Percentiles rank a stretch among this genome's conserved stretches.
Evolutionary conservation across 768 basidiomycete species (phyloP).

Genomic region (Daedalea quercina): DNA sequence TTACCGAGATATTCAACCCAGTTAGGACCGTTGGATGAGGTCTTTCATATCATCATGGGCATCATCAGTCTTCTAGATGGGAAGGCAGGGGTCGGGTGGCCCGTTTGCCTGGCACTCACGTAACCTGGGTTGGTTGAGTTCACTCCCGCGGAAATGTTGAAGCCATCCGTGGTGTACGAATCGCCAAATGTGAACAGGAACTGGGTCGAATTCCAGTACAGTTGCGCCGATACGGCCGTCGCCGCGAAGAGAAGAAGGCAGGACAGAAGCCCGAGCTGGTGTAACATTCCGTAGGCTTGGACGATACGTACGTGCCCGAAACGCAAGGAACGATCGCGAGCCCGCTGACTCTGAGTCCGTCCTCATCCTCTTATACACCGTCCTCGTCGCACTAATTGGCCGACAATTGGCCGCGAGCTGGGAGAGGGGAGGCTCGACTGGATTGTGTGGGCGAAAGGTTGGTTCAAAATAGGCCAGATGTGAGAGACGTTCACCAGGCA

Average conservation of each 20-base stretch:
- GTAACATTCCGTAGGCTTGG: neutral
- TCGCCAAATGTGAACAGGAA: slow-evolving; percentile 59
- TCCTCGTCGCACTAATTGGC: neutral
- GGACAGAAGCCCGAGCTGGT: slow-evolving; percentile 3
- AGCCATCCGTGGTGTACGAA: slow-evolving; percentile 55
- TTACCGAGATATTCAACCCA: slow-evolving; percentile 52
- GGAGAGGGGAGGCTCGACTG: neutral
- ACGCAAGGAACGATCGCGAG: neutral
- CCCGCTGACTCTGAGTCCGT: neutral
- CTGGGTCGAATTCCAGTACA: slow-evolving; percentile 46
- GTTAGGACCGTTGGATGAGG: slow-evolving; percentile 56
- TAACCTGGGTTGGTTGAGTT: slow-evolving; percentile 44
- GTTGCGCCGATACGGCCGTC: slow-evolving; percentile 14
- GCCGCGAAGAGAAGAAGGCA: slow-evolving; percentile 6
- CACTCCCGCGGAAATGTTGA: slow-evolving; percentile 50
- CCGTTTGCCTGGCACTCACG: slow-evolving; percentile 27
- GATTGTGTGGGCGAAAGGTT: neutral
- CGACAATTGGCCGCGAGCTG: neutral
- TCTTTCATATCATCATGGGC: slow-evolving; percentile 29
- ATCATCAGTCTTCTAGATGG: neutral
- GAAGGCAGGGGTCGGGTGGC: slow-evolving; percentile 7
- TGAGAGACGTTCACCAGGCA: neutral
- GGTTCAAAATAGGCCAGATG: neutral
- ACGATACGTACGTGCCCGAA: neutral
- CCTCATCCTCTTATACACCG: slow-evolving; percentile 4